Conservation (phyloP, 345 rosid species). For the Passiflora organensis region DNA sequence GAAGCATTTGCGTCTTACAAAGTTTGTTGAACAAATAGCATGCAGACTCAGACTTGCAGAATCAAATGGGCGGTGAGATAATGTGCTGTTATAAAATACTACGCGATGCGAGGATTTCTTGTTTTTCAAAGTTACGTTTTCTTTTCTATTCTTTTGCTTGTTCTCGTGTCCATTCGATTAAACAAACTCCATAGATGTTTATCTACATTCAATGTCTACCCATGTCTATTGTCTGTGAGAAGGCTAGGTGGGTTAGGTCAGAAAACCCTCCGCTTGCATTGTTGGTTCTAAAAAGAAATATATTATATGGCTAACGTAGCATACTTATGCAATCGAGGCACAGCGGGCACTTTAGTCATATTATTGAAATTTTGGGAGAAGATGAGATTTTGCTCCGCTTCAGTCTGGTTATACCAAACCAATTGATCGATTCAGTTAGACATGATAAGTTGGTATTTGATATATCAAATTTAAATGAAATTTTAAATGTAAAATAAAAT, state of each 20-base stretch:
- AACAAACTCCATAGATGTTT: constrained; percentile 14
- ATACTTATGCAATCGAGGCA: too few relatives aligned
- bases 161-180: constrained; percentile 11
- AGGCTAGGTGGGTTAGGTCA: constrained; percentile 11
- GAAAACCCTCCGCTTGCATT: constrained; percentile 15
- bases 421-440: too few relatives aligned
- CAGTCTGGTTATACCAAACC: too few relatives aligned
- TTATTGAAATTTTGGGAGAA: too few relatives aligned
- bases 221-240: constrained; percentile 8
- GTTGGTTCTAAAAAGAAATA: background rate
- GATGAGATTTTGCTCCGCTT: too few relatives aligned
- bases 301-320: too few relatives aligned
- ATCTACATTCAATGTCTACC: constrained; percentile 17
- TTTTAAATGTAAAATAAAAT: too few relatives aligned
- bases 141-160: background rate
- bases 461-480: too few relatives aligned
- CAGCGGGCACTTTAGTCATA: too few relatives aligned
- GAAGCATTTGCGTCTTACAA: constrained; percentile 60
- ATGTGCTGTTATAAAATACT: background rate
- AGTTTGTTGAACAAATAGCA: constrained; percentile 75
- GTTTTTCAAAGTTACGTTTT: background rate
- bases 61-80: constrained; percentile 34
- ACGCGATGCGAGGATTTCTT: background rate
- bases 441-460: too few relatives aligned
- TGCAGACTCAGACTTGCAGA: constrained; percentile 48